These are phyloP conservation scores for Coemansia sp. DNA, from an alignment of 192 early-diverging fungal species.

Conservation along the genomic window DNA sequence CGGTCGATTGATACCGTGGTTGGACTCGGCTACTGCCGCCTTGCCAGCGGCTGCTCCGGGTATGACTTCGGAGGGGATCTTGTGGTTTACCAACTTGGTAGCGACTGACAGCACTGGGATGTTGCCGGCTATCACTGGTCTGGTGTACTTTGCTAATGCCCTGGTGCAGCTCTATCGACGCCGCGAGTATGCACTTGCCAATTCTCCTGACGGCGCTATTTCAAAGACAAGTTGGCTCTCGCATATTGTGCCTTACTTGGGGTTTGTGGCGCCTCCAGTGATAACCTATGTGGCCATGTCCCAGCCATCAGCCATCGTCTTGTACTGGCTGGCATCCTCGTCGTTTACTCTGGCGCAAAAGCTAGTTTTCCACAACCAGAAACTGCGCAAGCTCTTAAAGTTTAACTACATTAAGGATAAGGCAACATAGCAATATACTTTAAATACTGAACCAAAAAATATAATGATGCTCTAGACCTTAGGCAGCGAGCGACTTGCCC, in stretches of 20 bases:
- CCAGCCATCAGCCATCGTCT: slow-evolving; percentile 24
- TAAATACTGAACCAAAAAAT: neutral
- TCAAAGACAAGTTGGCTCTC: neutral
- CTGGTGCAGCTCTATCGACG: neutral
- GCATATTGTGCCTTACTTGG: neutral
- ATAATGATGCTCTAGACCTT: neutral
- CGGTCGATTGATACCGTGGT: slow-evolving; percentile 8
- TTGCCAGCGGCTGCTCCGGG: slow-evolving; percentile 15
- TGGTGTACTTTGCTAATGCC: slow-evolving; percentile 20
- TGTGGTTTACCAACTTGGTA: slow-evolving; percentile 41
- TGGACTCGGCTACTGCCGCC: neutral
- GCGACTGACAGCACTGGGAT: slow-evolving; percentile 15
- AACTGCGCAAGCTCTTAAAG: slow-evolving; percentile 15
- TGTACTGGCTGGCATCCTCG: slow-evolving; percentile 39
- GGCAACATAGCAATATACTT: neutral
- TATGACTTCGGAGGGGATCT: slow-evolving; percentile 34
- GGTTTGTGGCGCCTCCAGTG: slow-evolving; percentile 1
- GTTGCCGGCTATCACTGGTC: slow-evolving; percentile 13
- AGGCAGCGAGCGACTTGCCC: neutral
- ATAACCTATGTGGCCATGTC: neutral
- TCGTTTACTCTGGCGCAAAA: slow-evolving; percentile 23
- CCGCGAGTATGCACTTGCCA: neutral
- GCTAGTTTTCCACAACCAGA: slow-evolving; percentile 15
- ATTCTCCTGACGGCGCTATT: slow-evolving; percentile 1
- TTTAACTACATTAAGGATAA: neutral